These are phyloP conservation scores for Platanthera guangdongensis DNA, from an alignment of 106 monocot species.

Conservation along the genomic window DNA sequence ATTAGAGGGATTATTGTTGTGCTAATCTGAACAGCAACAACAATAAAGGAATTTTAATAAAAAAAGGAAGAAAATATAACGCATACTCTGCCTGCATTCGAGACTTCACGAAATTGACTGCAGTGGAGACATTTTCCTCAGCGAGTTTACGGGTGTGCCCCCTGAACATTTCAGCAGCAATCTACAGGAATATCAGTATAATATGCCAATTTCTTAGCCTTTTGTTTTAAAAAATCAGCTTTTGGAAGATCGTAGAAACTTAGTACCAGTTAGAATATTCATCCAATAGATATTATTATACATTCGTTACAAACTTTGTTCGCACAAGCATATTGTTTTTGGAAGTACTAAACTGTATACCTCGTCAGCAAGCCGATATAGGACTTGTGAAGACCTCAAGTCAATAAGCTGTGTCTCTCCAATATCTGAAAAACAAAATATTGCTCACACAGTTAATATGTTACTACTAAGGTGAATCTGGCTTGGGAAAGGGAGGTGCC, in stretches of 20 bases:
- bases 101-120: slow-evolving; percentile 67
- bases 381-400: slow-evolving; percentile 40
- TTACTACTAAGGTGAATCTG: no score
- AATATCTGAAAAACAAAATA: slow-evolving; percentile 27
- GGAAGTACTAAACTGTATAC: slow-evolving; percentile 20
- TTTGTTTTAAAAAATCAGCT: neutral
- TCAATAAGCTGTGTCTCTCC: slow-evolving; percentile 37
- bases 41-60: neutral
- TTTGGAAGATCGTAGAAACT: neutral
- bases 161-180: slow-evolving; percentile 90
- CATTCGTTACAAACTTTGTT: neutral
- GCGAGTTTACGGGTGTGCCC: slow-evolving; percentile 60
- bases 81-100: slow-evolving; percentile 60
- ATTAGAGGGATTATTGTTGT: neutral
- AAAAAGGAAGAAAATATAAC: slow-evolving; percentile 4
- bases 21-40: neutral
- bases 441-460: no score
- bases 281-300: neutral
- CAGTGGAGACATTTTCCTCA: slow-evolving; percentile 70
- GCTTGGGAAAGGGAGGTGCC: no score
- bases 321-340: neutral
- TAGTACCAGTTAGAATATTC: neutral
- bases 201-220: neutral
- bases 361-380: slow-evolving; percentile 82
- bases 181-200: slow-evolving; percentile 31